These are phyloP conservation scores for Vitis hybrid DNA, from an alignment of 177 flowering plant species.

Conservation along the genomic window DNA sequence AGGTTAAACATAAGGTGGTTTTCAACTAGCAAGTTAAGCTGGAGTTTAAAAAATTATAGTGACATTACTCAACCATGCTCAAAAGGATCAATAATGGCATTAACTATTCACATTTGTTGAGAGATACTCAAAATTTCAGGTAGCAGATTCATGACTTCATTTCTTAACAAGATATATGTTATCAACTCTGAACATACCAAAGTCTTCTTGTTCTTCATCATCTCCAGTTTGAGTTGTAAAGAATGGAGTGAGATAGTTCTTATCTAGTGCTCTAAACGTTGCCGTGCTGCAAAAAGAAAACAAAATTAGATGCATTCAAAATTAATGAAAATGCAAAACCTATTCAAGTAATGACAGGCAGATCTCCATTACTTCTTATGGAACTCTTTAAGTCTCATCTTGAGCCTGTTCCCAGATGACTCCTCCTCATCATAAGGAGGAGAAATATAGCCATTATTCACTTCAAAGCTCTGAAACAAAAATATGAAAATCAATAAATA, in stretches of 20 bases:
- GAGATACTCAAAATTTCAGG: too few species aligned
- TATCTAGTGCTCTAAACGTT: constrained; percentile 85
- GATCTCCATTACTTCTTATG: constrained; percentile 58
- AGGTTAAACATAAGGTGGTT: too few species aligned
- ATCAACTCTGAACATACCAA: constrained; percentile 27
- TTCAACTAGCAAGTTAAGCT: too few species aligned
- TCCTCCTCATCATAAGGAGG: constrained; percentile 63
- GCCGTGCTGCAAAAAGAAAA: constrained; percentile 57
- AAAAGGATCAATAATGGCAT: too few species aligned
- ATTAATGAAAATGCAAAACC: neutral
- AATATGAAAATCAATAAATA: neutral
- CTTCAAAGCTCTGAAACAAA: constrained; percentile 57
- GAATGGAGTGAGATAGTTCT: constrained; percentile 93
- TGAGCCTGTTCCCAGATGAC: constrained; percentile 74
- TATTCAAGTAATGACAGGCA: neutral
- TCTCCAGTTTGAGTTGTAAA: constrained; percentile 89
- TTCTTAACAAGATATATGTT: too few species aligned
- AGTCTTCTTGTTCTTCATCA: constrained; percentile 40
- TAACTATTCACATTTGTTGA: too few species aligned
- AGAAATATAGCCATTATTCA: constrained; percentile 59
- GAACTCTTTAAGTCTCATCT: constrained; percentile 91
- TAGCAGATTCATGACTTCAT: too few species aligned
- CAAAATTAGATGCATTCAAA: constrained; percentile 1
- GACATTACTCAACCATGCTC: too few species aligned
- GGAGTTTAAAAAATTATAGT: too few species aligned